Conservation (phyloP, 495 filamentous ascomycete species). For the Parathielavia hyrcaniae region DNA sequence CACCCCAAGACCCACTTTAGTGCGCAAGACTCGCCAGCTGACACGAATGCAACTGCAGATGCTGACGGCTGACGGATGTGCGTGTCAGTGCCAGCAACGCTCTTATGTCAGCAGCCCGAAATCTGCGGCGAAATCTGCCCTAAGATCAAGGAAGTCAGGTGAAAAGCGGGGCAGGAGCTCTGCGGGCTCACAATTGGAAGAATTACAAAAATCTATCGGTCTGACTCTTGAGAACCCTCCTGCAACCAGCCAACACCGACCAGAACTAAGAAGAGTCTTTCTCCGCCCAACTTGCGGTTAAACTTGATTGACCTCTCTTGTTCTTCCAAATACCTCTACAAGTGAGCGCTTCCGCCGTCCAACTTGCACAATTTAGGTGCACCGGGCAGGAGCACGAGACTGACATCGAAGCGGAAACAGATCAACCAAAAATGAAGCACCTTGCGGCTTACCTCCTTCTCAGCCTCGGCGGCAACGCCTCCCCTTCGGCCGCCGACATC, state of each 20-base stretch:
- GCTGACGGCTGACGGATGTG: conserved; percentile 8
- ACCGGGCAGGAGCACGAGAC: background rate
- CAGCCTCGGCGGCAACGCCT: conserved; percentile 84
- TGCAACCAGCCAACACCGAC: conserved; percentile 21
- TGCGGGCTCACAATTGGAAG: conserved; percentile 29
- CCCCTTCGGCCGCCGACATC: conserved; percentile 80
- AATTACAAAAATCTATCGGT: conserved; percentile 34
- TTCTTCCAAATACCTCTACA: conserved; percentile 33
- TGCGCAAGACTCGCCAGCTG: background rate
- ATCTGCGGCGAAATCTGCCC: conserved; percentile 21
- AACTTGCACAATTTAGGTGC: background rate
- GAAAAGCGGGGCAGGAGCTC: conserved; percentile 26
- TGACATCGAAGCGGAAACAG: conserved; percentile 13
- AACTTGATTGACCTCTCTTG: conserved; percentile 54
- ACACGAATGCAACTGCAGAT: conserved; percentile 6
- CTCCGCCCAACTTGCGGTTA: conserved; percentile 51
- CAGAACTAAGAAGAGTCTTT: conserved; percentile 53
- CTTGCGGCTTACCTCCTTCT: conserved; percentile 98
- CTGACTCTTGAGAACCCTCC: conserved; percentile 14
- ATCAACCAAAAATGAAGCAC: conserved; percentile 88
- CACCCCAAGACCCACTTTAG: background rate
- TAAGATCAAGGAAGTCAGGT: conserved; percentile 26
- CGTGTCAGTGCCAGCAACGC: background rate
- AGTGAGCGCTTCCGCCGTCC: conserved; percentile 25
- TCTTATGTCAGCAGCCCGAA: conserved; percentile 18